Evolutionary conservation across 768 basidiomycete genomes (phyloP).

Genomic region (Filobasidium floriforme): DNA sequence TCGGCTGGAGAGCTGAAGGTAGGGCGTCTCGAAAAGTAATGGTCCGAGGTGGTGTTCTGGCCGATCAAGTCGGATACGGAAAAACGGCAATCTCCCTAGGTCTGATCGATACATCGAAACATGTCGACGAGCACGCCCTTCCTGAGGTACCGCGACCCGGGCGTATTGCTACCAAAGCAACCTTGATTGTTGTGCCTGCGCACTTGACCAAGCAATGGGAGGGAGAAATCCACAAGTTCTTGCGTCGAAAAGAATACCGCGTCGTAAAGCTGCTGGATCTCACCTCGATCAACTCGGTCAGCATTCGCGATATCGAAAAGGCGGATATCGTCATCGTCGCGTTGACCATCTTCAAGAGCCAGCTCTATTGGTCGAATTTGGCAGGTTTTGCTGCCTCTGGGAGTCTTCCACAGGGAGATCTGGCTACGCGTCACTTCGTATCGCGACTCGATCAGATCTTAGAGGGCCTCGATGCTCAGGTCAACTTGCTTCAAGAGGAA

Average conservation of each 20-base stretch:
- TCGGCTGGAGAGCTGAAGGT: constrained; percentile 93
- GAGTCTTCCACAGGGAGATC: constrained; percentile 51
- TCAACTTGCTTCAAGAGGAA: constrained; percentile 59
- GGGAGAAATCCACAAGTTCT: constrained; percentile 76
- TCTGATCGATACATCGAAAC: constrained; percentile 62
- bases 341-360: constrained; percentile 74
- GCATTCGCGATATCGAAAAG: constrained; percentile 64
- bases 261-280: constrained; percentile 15
- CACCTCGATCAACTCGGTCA: constrained; percentile 52
- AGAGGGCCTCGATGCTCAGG: constrained; percentile 57
- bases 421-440: constrained; percentile 64
- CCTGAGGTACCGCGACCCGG: constrained; percentile 35
- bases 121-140: constrained; percentile 30
- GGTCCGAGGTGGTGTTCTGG: constrained; percentile 81
- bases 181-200: constrained; percentile 76
- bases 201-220: constrained; percentile 87
- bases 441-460: constrained; percentile 64
- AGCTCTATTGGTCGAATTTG: constrained; percentile 49
- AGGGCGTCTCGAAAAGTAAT: constrained; percentile 68
- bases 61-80: constrained; percentile 93
- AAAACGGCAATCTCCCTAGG: constrained; percentile 93
- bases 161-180: constrained; percentile 64
- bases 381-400: constrained; percentile 63
- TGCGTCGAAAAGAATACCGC: constrained; percentile 28
- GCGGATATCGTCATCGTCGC: constrained; percentile 83